Evolutionary conservation across 805 yeast genomes (phyloP).

Genomic region (Starmerella sirachaensis): DNA sequence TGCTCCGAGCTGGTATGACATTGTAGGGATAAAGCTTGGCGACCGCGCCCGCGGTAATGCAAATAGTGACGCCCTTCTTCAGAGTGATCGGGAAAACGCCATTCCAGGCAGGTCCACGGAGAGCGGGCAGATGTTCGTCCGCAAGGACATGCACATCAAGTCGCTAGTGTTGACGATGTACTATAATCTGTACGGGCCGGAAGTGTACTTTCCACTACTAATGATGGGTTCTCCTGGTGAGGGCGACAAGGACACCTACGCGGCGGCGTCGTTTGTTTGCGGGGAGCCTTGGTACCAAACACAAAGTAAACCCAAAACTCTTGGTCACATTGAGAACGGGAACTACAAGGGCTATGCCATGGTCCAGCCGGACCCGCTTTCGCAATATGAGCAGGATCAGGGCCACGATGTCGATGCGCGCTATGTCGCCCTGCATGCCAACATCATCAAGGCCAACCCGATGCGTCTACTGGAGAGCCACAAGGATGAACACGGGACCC

Average conservation of each 20-base stretch:
- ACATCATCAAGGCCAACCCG: slow-evolving; percentile 14
- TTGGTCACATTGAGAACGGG: slow-evolving; percentile 25
- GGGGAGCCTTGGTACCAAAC: slow-evolving; percentile 46
- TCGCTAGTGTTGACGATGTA: slow-evolving; percentile 48
- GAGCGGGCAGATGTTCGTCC: slow-evolving; percentile 52
- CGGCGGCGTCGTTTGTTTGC: slow-evolving; percentile 56
- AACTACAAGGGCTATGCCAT: slow-evolving; percentile 29
- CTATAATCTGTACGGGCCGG: slow-evolving; percentile 53
- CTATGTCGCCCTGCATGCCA: slow-evolving; percentile 11
- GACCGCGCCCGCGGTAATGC: slow-evolving; percentile 27
- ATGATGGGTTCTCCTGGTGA: slow-evolving; percentile 55
- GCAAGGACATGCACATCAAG: slow-evolving; percentile 44
- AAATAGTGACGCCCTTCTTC: slow-evolving; percentile 35
- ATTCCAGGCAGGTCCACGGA: slow-evolving; percentile 58
- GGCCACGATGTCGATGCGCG: neutral
- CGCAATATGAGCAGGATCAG: slow-evolving; percentile 34
- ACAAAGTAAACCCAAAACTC: slow-evolving; percentile 27
- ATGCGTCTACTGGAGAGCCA: slow-evolving; percentile 2
- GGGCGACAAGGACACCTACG: slow-evolving; percentile 67
- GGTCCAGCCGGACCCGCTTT: slow-evolving; percentile 61
- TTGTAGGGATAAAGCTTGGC: slow-evolving; percentile 46
- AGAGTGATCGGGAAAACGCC: slow-evolving; percentile 45
- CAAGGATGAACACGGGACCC: neutral
- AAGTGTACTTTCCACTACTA: slow-evolving; percentile 44
- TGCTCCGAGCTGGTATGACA: slow-evolving; percentile 54